phyloP scores from a whole-genome alignment of 768 basidiomycete genomes.

The Kwoniella dendrophila region DNA sequence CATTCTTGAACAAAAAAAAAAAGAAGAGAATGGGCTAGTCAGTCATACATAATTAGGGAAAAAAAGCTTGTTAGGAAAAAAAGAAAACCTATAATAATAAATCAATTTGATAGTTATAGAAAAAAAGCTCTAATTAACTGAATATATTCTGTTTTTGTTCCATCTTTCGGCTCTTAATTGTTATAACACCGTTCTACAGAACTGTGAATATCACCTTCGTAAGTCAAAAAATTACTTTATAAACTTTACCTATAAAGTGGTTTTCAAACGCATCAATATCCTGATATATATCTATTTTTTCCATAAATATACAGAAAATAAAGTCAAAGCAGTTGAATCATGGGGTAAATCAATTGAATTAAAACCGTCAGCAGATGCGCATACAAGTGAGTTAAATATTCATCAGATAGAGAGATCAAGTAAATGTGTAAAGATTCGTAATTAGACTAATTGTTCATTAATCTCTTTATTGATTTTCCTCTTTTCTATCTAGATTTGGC shows the following conservation, averaged over 20 bases:
- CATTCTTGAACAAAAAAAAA: not conserved
- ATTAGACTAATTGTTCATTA: not conserved
- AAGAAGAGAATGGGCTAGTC: not conserved
- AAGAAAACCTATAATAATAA: not conserved
- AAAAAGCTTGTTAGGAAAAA: not conserved
- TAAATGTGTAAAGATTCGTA: not conserved
- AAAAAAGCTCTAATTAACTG: no score
- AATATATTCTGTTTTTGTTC: no score
- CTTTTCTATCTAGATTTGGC: conserved; percentile 47
- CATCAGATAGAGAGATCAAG: not conserved
- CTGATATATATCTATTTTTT: not conserved
- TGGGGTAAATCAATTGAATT: conserved; percentile 50
- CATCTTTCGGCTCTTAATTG: no score
- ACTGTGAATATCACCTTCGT: conserved; percentile 52
- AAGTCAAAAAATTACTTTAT: not conserved
- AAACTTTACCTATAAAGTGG: not conserved
- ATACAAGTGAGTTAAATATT: conserved; percentile 48
- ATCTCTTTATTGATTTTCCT: not conserved
- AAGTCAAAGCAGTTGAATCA: conserved; percentile 44
- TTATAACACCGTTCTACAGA: no score
- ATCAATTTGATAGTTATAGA: not conserved
- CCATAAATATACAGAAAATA: conserved; percentile 39
- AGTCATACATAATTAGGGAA: not conserved
- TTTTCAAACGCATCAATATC: not conserved
- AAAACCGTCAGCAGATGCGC: conserved; percentile 53